Base-by-base conservation (phyloP, 78 protist genomes). In the Dictyostelium citrinum region DNA sequence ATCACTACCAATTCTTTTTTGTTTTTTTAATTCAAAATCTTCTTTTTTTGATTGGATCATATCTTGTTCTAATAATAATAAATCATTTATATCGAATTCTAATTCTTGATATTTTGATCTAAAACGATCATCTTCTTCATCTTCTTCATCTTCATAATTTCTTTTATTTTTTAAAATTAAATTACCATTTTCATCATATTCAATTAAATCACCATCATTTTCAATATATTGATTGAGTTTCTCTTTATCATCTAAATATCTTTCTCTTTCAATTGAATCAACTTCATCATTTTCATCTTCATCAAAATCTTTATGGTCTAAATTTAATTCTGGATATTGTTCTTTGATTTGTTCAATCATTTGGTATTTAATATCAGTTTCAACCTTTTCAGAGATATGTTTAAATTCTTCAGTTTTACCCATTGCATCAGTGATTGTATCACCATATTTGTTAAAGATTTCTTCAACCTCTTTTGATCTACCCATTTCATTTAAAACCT, bases 401-500 rank as follows among this genome's bases (percentile, higher is more conserved):
- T 88, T 58, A 24, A 67, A 17, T 45, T 88, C 46, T 27, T 88
- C 85, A 27, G 80, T 88, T 39, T 39, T 67, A 35, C 85, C 85
- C 27, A 88, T 14, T 45, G 93, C 78, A 31, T 88, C 55, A 3
- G 78, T 78, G 5, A 88, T 37, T 2, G 55, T 60, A 35, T 39
- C 46, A 20, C 85, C 84, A 78, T 67, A 88, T 33, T 64, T 58
- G 0, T 88, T 60, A 14, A 70, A 43, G 16, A 78, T n/a, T n/a
- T 78, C n/a, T 4, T 61, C 68, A 2, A 78, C 43, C 35, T 78
- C 81, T 33, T 24, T 22, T 33, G 46, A 7, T 49, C 93, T 22
- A 46, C 81, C 86, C 27, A 27, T 88, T 72, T 88, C 93, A 46
- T 88, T 88, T 29, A 88, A 60, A 2, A 88, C 77, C 45, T 78